phyloP scores from a whole-genome alignment of 1,284 basidiomycete genomes.

The Sparassis latifolia region DNA sequence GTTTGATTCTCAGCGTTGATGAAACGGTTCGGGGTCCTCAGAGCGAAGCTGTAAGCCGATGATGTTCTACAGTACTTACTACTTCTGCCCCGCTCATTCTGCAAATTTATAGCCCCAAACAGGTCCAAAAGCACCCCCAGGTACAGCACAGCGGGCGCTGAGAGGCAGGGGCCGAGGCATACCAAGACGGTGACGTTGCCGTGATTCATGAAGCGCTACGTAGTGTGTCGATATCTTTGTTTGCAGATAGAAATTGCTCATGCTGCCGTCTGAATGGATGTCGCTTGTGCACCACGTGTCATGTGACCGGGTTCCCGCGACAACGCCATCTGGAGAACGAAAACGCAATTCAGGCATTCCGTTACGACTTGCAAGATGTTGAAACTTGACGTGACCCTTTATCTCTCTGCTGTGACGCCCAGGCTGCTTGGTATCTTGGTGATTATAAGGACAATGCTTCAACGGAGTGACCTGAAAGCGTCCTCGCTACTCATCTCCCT shows the following conservation, averaged over 20 bases:
- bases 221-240: constrained; percentile 19
- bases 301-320: constrained; percentile 7
- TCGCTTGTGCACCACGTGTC: constrained; percentile 4
- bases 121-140: constrained; percentile 81
- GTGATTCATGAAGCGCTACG: constrained; percentile 13
- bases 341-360: constrained; percentile 22
- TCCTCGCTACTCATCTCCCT: no score
- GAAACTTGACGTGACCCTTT: background rate
- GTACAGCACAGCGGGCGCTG: constrained; percentile 76
- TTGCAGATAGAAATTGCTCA: constrained; percentile 1
- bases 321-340: constrained; percentile 22
- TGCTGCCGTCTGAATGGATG: background rate
- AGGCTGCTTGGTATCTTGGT: background rate
- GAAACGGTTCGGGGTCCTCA: constrained; percentile 94
- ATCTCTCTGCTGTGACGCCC: no score
- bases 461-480: no score
- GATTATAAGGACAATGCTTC: no score
- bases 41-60: constrained; percentile 69
- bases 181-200: constrained; percentile 47
- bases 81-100: constrained; percentile 4
- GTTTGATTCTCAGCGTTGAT: constrained; percentile 90
- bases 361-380: constrained; percentile 8
- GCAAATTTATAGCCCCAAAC: constrained; percentile 43
- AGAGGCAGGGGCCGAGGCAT: constrained; percentile 78
- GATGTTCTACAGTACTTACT: constrained; percentile 19